Percentiles rank a stretch among this genome's conserved stretches.
Conservation (phyloP, 805 yeast genomes). For the Jamesozyma spencerorum region DNA sequence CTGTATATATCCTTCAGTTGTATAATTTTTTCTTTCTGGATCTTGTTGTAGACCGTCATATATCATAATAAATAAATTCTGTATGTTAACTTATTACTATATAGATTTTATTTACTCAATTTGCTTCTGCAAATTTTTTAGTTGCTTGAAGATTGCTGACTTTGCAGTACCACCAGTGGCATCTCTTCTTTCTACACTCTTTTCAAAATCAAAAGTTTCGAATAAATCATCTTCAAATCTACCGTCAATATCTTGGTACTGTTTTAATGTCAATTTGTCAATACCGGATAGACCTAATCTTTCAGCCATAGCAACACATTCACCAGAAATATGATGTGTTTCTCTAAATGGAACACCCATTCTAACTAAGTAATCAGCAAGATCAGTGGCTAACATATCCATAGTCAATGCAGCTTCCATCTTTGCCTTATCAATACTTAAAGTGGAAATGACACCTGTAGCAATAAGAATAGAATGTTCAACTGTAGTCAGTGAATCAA, state of each 20-base stretch:
- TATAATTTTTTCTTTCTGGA: neutral
- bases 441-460: conserved; percentile 90
- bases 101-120: conserved; percentile 5
- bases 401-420: conserved; percentile 88
- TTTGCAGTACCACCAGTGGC: conserved; percentile 98
- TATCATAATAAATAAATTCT: neutral
- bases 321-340: conserved; percentile 97
- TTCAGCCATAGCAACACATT: conserved; percentile 90
- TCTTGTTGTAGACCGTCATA: no score
- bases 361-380: conserved; percentile 95
- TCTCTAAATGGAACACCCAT: conserved; percentile 99
- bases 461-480: conserved; percentile 92
- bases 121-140: conserved; percentile 32
- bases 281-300: conserved; percentile 68
- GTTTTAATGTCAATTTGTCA: conserved; percentile 69
- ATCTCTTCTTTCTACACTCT: conserved; percentile 89
- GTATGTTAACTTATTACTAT: neutral
- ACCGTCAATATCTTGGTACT: conserved; percentile 67
- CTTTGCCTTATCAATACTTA: conserved; percentile 56
- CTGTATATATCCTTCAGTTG: no score
- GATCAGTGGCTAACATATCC: conserved; percentile 98
- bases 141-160: conserved; percentile 74
- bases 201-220: conserved; percentile 84
- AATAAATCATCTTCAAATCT: conserved; percentile 76
- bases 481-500: conserved; percentile 81